phyloP scores from a whole-genome alignment of 2,329 filamentous ascomycete species.

The Clonostachys solani region DNA sequence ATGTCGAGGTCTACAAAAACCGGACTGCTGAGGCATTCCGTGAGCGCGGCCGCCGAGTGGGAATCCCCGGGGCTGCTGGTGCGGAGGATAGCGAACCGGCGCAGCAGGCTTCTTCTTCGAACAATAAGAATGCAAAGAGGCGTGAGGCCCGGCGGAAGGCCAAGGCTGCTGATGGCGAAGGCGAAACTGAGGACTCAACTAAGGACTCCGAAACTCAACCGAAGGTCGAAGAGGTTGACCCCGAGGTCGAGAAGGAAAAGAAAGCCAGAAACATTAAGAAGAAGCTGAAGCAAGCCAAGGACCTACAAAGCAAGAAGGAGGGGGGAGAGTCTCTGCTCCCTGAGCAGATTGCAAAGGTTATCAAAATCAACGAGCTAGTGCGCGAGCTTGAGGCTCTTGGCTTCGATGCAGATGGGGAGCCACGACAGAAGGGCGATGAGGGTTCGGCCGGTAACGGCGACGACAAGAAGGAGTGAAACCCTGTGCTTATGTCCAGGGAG shows the following conservation, averaged over 20 bases:
- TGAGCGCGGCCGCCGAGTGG: constrained; percentile 58
- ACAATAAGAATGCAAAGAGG: constrained; percentile 84
- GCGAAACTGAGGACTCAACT: constrained; percentile 14
- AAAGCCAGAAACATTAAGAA: constrained; percentile 89
- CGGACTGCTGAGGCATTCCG: constrained; percentile 82
- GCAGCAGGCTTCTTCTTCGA: constrained; percentile 44
- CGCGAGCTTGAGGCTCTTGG: constrained; percentile 82
- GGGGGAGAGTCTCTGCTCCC: constrained; percentile 78
- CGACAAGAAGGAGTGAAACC: no score
- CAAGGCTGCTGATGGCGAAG: constrained; percentile 56
- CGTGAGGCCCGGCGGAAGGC: constrained; percentile 52
- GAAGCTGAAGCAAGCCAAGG: constrained; percentile 90
- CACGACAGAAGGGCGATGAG: constrained; percentile 20
- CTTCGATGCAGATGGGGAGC: constrained; percentile 74
- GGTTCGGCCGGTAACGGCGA: not conserved
- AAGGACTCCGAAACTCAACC: constrained; percentile 34
- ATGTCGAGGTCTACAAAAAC: constrained; percentile 95
- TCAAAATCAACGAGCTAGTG: constrained; percentile 92
- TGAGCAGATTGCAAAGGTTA: constrained; percentile 96
- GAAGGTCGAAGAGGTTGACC: constrained; percentile 47
- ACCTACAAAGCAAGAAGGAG: constrained; percentile 87
- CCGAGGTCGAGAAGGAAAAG: constrained; percentile 81
- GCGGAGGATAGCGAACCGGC: constrained; percentile 23
- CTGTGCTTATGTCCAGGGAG: no score
- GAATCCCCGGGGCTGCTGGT: constrained; percentile 69